Evolutionary conservation across 306 rosid genomes (phyloP).

Genomic region (Hippophae rhamnoides): DNA sequence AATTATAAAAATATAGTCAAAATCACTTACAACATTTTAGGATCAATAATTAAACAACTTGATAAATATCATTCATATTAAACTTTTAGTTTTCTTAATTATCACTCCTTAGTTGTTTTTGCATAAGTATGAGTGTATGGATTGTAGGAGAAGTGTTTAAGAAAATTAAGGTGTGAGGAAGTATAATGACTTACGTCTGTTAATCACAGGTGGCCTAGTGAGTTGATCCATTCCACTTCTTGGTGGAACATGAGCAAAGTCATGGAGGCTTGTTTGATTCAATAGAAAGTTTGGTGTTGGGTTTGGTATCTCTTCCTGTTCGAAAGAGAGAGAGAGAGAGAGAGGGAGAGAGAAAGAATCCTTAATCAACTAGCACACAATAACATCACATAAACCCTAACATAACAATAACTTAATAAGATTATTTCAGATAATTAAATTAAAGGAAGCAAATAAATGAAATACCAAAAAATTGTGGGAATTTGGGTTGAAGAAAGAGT

Average conservation of each 20-base stretch:
- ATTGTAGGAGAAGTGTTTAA: not conserved
- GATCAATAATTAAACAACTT: too few species aligned
- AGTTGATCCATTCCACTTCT: constrained; percentile 41
- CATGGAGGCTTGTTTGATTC: constrained; percentile 46
- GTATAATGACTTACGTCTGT: constrained; percentile 55
- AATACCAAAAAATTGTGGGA: constrained; percentile 62
- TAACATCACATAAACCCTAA: not conserved
- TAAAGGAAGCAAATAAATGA: not conserved
- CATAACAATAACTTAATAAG: too few species aligned
- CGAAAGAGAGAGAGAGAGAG: not conserved
- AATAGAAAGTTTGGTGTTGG: constrained; percentile 52
- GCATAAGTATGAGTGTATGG: not conserved
- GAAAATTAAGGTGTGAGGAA: not conserved
- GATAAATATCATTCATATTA: too few species aligned
- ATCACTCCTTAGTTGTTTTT: too few species aligned
- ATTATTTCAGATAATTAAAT: too few species aligned
- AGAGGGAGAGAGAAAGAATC: not conserved
- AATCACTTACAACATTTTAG: too few species aligned
- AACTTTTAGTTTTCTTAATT: too few species aligned
- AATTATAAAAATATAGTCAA: too few species aligned
- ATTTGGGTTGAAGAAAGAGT: constrained; percentile 65
- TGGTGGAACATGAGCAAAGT: constrained; percentile 51
- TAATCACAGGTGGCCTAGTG: constrained; percentile 65
- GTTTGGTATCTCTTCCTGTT: constrained; percentile 71
- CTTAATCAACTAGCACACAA: not conserved